Base-by-base conservation (phyloP, 306 rosid genomes). In the Cucurbita moschata region DNA sequence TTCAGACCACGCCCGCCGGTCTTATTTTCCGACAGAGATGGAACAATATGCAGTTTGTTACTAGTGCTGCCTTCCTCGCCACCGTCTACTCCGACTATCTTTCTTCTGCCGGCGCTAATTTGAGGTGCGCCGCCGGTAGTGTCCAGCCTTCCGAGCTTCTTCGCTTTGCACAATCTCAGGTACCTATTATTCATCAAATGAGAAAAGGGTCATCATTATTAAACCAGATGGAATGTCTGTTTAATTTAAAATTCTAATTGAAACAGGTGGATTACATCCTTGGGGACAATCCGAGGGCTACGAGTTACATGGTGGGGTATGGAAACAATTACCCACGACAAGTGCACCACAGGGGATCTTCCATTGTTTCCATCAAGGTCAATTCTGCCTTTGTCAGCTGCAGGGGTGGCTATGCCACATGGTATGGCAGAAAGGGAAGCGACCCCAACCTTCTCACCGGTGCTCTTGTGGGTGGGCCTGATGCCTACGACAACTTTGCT, bases 31-130 rank as follows among this genome's bases (percentile, higher is more conserved):
- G 97, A 21, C 99, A 95, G 76, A 86, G 96, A 79, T 95, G 99
- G 99, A 95, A 95, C 85, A 95, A 95, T 84, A 62, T 95, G 96
- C 99, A 95, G 82, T 95, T 95, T 71, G 99, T 89, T 56, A 91
- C 99, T 4, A 88, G 96, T 74, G 85, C 99, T 19, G 86, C 99
- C 19, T 95, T 95, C 77, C 74, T 95, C 35, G 81, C 96, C 72
- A 85, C 99, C 1, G 97, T 95, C 75, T 95, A 95, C 84, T 91
- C 99, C 21, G 99, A 95, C 77, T 95, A 95, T 78, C 90, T 95
- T 43, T 18, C 89, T 37, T 89, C 99, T 44, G 77, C 97, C 3
- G 80, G 88, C 8, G 79, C 14, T 60, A 12, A 26, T 73, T 59
- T 95, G 82, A 82, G 76, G 61, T 95, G 99, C 13, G 73, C 86